Evolutionary conservation across 176 grass and related monocot genomes (phyloP).

Genomic region (Microstegium vimineum): DNA sequence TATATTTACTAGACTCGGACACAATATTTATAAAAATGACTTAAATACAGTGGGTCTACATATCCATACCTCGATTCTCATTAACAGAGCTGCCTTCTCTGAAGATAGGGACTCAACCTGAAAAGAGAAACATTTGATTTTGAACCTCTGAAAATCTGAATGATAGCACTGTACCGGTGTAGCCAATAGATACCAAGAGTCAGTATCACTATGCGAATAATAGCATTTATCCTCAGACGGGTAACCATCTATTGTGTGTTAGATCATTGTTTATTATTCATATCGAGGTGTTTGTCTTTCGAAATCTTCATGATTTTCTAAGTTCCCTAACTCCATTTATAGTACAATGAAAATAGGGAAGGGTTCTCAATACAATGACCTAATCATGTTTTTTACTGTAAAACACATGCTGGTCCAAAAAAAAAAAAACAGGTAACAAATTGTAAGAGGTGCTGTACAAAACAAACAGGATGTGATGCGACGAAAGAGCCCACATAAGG

Average conservation of each 20-base stretch:
- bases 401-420: neutral
- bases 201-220: neutral
- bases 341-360: neutral
- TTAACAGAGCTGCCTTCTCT: conserved; percentile 72
- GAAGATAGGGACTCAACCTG: conserved; percentile 86
- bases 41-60: neutral
- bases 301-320: neutral
- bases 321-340: neutral
- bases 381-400: neutral
- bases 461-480: neutral
- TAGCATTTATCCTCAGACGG: neutral
- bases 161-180: neutral
- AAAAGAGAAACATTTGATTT: conserved; percentile 6
- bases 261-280: neutral
- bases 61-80: conserved; percentile 67
- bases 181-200: neutral
- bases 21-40: neutral
- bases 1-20: neutral
- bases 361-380: neutral
- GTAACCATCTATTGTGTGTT: neutral
- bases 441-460: neutral
- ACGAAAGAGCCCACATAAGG: neutral
- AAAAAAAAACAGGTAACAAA: neutral
- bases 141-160: neutral
- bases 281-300: neutral